Conservation (phyloP, 2,329 filamentous ascomycete species). For the Cladophialophora exuberans region DNA sequence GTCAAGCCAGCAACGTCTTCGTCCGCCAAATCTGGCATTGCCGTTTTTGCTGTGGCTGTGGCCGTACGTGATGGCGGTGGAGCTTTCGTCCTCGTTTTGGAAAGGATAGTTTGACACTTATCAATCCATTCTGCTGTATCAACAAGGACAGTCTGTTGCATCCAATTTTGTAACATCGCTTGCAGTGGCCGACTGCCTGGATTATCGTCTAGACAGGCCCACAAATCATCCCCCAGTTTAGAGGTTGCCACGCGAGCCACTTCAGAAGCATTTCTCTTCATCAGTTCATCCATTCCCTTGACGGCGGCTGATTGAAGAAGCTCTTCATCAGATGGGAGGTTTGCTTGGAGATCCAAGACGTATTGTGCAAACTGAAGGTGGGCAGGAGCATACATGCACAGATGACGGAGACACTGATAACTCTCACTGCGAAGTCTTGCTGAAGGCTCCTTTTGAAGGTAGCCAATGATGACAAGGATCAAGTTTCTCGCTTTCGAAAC, state of each 20-base stretch:
- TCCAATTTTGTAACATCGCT: slow-evolving; percentile 89
- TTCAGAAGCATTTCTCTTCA: slow-evolving; percentile 86
- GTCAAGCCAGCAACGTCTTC: slow-evolving; percentile 97
- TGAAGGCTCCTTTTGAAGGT: slow-evolving; percentile 78
- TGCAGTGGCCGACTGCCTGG: slow-evolving; percentile 79
- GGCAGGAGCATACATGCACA: slow-evolving; percentile 87
- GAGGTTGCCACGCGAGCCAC: slow-evolving; percentile 75
- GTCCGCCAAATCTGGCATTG: slow-evolving; percentile 80
- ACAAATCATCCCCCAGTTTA: slow-evolving; percentile 86
- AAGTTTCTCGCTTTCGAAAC: slow-evolving; percentile 88
- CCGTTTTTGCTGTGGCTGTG: slow-evolving; percentile 41
- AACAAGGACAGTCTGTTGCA: slow-evolving; percentile 81
- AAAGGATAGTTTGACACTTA: slow-evolving; percentile 84
- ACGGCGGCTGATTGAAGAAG: slow-evolving; percentile 79
- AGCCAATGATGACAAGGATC: slow-evolving; percentile 80
- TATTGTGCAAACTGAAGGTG: slow-evolving; percentile 84
- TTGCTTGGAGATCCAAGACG: slow-evolving; percentile 77
- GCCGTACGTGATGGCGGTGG: slow-evolving; percentile 38
- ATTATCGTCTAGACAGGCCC: slow-evolving; percentile 80
- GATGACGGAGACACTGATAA: slow-evolving; percentile 82
- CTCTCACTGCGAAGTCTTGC: slow-evolving; percentile 73
- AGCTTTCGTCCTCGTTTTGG: slow-evolving; percentile 77
- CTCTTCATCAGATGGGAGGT: slow-evolving; percentile 70
- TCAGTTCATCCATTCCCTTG: slow-evolving; percentile 88
- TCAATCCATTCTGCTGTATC: slow-evolving; percentile 87